A percentile compares a stretch with the other conserved stretches of the same genome.
Conservation (phyloP, 345 rosid genomes). For the Odontarrhena argentea region DNA sequence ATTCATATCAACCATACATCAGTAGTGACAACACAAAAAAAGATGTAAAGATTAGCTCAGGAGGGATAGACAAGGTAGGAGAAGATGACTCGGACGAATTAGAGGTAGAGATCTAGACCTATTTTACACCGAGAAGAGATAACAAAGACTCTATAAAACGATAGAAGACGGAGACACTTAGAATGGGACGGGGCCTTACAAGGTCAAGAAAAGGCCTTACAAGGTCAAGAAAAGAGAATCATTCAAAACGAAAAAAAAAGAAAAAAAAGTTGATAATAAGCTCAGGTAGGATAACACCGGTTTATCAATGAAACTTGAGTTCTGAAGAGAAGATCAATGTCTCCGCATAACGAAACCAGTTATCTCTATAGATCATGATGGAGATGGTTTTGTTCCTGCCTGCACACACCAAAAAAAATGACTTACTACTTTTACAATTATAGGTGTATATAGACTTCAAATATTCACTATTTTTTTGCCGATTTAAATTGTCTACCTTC, state of each 20-base stretch:
- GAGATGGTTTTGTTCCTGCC: slow-evolving; percentile 18
- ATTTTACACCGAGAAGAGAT: slow-evolving; percentile 31
- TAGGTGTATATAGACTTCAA: slow-evolving; percentile 1
- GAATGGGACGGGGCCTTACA: slow-evolving; percentile 64
- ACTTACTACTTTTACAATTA: slow-evolving; percentile 17
- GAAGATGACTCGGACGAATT: slow-evolving; percentile 59
- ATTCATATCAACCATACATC: slow-evolving; percentile 29
- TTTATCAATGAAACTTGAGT: slow-evolving; percentile 22
- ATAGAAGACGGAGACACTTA: background rate
- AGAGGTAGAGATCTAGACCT: background rate
- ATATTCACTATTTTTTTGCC: background rate
- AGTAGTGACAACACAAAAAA: background rate
- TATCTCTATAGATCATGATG: slow-evolving; percentile 5
- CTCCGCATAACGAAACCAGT: slow-evolving; percentile 9
- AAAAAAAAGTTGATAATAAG: slow-evolving; percentile 36
- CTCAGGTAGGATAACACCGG: slow-evolving; percentile 93
- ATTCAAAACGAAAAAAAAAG: background rate
- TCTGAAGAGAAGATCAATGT: background rate
- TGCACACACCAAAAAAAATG: slow-evolving; percentile 4
- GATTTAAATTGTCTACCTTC: background rate
- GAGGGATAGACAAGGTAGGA: slow-evolving; percentile 97
- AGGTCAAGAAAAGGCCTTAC: slow-evolving; percentile 99
- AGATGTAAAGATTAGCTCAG: slow-evolving; percentile 60
- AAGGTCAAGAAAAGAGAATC: slow-evolving; percentile 84
- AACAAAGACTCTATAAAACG: slow-evolving; percentile 3